A percentile compares a stretch with the other conserved stretches of the same genome.
These are phyloP conservation scores for Casuarina equisetifolia DNA, from an alignment of 306 rosid genomes.

Conservation along the genomic window DNA sequence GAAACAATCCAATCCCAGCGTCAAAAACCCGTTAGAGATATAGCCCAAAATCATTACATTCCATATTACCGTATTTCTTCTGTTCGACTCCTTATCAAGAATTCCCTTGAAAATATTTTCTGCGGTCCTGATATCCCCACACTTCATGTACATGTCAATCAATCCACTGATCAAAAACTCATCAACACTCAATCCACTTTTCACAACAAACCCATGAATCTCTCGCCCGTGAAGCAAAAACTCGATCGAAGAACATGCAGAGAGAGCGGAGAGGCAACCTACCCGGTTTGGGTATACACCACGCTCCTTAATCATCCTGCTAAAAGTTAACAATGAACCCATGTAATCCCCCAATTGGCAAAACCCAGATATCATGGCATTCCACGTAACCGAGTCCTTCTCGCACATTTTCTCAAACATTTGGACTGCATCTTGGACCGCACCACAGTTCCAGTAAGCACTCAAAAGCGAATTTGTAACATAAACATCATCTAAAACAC, in stretches of 20 bases:
- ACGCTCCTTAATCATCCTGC: slow-evolving; percentile 27
- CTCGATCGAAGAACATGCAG: slow-evolving; percentile 26
- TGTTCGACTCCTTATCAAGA: slow-evolving; percentile 12
- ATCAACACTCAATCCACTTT: slow-evolving; percentile 35
- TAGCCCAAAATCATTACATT: slow-evolving; percentile 45
- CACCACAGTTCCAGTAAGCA: slow-evolving; percentile 35
- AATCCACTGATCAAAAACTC: slow-evolving; percentile 37
- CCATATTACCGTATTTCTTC: slow-evolving; percentile 39
- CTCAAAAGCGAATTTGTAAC: slow-evolving; percentile 40
- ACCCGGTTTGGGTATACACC: slow-evolving; percentile 37
- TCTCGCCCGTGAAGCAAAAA: slow-evolving; percentile 32
- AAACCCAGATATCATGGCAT: slow-evolving; percentile 42
- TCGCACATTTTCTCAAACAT: slow-evolving; percentile 35
- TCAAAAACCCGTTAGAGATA: slow-evolving; percentile 30
- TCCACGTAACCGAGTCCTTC: slow-evolving; percentile 40
- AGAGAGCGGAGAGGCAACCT: slow-evolving; percentile 38
- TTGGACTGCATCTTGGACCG: slow-evolving; percentile 9
- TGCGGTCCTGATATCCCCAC: slow-evolving; percentile 37
- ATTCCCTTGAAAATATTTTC: slow-evolving; percentile 22
- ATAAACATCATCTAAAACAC: slow-evolving; percentile 38
- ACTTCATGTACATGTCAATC: slow-evolving; percentile 46
- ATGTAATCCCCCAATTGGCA: slow-evolving; percentile 27
- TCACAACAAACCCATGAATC: slow-evolving; percentile 39
- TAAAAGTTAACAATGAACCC: slow-evolving; percentile 25
- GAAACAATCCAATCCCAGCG: slow-evolving; percentile 27